A percentile compares a stretch with the other conserved stretches of the same genome.
phyloP scores from a whole-genome alignment of 129 eudicot genomes.

The Calendula officinalis region DNA sequence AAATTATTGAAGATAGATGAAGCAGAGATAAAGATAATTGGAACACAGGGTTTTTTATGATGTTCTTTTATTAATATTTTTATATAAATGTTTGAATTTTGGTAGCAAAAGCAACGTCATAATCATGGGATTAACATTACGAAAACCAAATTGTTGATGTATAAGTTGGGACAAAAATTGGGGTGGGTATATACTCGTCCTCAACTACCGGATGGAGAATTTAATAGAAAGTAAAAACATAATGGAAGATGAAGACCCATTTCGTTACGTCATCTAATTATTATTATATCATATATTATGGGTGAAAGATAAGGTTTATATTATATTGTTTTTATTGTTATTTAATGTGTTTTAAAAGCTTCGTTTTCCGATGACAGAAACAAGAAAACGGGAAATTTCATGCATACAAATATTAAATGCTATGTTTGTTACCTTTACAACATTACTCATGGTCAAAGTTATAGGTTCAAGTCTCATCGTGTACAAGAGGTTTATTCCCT shows the following conservation, averaged over 20 bases:
- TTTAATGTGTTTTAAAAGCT: background rate
- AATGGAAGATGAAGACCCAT: constrained; percentile 23
- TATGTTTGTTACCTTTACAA: too few relatives aligned
- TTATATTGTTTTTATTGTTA: background rate
- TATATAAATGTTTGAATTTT: constrained; percentile 12
- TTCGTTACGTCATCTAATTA: constrained; percentile 21
- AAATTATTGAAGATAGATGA: constrained; percentile 19
- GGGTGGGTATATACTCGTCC: constrained; percentile 17
- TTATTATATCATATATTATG: background rate
- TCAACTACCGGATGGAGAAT: constrained; percentile 20
- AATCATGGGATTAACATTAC: constrained; percentile 6
- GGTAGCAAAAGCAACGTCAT: constrained; percentile 19
- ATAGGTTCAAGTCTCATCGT: too few relatives aligned
- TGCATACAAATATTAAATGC: too few relatives aligned
- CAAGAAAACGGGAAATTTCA: too few relatives aligned
- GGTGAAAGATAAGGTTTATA: background rate
- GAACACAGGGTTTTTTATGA: background rate
- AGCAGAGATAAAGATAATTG: constrained; percentile 7
- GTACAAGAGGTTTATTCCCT: too few relatives aligned
- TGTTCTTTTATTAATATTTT: background rate
- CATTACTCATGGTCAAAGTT: too few relatives aligned
- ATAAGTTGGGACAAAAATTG: constrained; percentile 9
- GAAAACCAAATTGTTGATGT: background rate
- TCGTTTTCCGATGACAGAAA: background rate
- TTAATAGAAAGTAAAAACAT: constrained; percentile 4